Conservation (phyloP, 2,329 filamentous ascomycete species). For the Botrytis elliptica region DNA sequence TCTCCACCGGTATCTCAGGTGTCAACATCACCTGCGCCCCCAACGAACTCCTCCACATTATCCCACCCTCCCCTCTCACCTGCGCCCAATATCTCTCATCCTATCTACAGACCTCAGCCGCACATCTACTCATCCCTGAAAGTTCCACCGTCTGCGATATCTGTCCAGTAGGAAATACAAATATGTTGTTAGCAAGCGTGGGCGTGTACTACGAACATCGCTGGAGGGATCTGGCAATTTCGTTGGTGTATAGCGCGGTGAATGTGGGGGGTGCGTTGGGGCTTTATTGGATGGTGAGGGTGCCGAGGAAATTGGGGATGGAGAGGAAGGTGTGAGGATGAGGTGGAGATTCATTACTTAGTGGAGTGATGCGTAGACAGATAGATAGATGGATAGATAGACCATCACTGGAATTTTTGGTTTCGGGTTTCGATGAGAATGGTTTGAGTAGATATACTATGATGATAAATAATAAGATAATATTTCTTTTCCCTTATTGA, state of each 20-base stretch:
- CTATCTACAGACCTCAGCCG: constrained; percentile 49
- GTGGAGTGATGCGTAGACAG: not conserved
- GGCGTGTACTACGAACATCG: constrained; percentile 62
- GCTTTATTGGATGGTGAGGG: constrained; percentile 52
- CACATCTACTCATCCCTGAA: constrained; percentile 54
- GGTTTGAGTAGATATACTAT: too few relatives aligned
- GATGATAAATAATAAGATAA: too few relatives aligned
- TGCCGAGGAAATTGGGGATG: constrained; percentile 42
- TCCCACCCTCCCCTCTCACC: constrained; percentile 46
- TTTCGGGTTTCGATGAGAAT: too few relatives aligned
- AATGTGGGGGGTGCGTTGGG: constrained; percentile 52
- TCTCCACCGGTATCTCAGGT: constrained; percentile 66
- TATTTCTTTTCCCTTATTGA: too few relatives aligned
- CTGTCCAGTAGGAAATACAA: constrained; percentile 58
- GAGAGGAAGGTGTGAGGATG: not conserved
- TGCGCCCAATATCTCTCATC: constrained; percentile 48
- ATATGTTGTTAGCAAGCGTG: constrained; percentile 58
- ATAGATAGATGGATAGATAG: too few relatives aligned
- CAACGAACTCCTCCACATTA: constrained; percentile 65
- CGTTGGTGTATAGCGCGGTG: constrained; percentile 48
- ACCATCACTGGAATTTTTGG: not conserved
- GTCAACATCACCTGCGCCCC: constrained; percentile 60
- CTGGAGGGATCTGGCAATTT: constrained; percentile 61
- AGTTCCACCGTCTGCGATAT: constrained; percentile 56
- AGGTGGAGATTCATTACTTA: too few relatives aligned